Evolutionary conservation across 768 basidiomycete genomes (phyloP).

Genomic region (Cubamyces sp.): DNA sequence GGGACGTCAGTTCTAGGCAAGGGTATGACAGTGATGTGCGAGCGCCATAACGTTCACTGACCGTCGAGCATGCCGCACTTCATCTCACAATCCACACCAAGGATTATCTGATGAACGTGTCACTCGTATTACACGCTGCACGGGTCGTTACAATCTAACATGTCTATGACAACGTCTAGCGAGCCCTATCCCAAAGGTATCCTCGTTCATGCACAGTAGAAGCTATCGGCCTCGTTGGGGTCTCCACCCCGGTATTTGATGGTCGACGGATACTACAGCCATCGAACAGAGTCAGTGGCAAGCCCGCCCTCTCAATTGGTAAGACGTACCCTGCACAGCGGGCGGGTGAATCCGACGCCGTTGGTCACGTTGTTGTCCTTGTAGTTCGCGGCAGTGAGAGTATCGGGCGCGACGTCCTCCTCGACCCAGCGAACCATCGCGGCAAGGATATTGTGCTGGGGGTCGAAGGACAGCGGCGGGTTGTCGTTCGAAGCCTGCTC

Average conservation of each 20-base stretch:
- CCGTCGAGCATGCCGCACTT: too few species aligned
- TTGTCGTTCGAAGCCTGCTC: constrained; percentile 28
- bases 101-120: too few species aligned
- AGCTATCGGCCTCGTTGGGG: constrained; percentile 13
- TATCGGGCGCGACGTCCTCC: constrained; percentile 33
- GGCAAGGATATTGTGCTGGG: constrained; percentile 34
- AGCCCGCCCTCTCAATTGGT: background rate
- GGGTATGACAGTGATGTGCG: too few species aligned
- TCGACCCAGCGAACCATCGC: constrained; percentile 41
- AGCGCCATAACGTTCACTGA: too few species aligned
- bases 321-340: constrained; percentile 28
- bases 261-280: constrained; percentile 16
- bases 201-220: constrained; percentile 5
- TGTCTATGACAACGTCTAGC: too few species aligned
- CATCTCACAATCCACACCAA: too few species aligned
- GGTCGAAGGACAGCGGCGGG: constrained; percentile 28
- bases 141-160: too few species aligned
- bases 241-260: constrained; percentile 16
- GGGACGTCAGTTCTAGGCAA: too few species aligned
- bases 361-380: constrained; percentile 26
- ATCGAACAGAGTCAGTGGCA: background rate
- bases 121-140: background rate
- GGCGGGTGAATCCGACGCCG: constrained; percentile 28
- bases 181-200: background rate
- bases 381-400: constrained; percentile 28